phyloP scores from a whole-genome alignment of 1,284 basidiomycete species.

The Sphagnurus paluster region DNA sequence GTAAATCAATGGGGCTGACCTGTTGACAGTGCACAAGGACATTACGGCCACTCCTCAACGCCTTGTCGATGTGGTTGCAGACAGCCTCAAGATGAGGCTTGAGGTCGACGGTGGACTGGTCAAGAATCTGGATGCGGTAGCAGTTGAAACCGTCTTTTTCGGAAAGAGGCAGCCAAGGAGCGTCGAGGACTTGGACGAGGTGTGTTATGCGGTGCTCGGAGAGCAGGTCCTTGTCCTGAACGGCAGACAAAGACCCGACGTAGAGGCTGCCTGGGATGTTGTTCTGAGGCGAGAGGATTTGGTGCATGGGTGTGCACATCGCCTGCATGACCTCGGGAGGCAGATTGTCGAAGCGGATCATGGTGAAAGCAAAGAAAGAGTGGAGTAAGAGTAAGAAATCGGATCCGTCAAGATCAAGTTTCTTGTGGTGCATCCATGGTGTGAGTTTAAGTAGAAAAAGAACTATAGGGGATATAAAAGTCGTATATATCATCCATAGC shows the following conservation, averaged over 20 bases:
- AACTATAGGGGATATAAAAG: no score
- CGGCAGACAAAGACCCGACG: constrained; percentile 56
- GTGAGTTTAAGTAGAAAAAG: no score
- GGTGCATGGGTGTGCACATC: constrained; percentile 80
- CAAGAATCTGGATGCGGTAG: constrained; percentile 66
- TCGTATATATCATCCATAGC: no score
- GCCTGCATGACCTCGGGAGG: constrained; percentile 73
- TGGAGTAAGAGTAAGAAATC: neutral
- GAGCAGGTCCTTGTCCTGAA: constrained; percentile 50
- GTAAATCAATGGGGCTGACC: constrained; percentile 31
- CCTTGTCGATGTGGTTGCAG: constrained; percentile 54
- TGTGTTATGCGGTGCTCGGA: constrained; percentile 51
- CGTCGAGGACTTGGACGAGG: constrained; percentile 71
- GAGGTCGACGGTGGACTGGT: constrained; percentile 53
- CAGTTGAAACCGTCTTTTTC: constrained; percentile 59
- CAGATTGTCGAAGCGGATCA: constrained; percentile 74
- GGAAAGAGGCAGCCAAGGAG: constrained; percentile 62
- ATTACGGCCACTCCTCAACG: constrained; percentile 48
- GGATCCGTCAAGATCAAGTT: no score
- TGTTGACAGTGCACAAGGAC: constrained; percentile 71
- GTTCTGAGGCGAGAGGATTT: constrained; percentile 49
- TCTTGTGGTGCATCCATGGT: no score
- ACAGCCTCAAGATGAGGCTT: constrained; percentile 54
- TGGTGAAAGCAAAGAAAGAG: constrained; percentile 25
- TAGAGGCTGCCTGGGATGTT: constrained; percentile 43